Conservation (phyloP, 2,329 filamentous ascomycete genomes). For the Dactylellina cionopaga region DNA sequence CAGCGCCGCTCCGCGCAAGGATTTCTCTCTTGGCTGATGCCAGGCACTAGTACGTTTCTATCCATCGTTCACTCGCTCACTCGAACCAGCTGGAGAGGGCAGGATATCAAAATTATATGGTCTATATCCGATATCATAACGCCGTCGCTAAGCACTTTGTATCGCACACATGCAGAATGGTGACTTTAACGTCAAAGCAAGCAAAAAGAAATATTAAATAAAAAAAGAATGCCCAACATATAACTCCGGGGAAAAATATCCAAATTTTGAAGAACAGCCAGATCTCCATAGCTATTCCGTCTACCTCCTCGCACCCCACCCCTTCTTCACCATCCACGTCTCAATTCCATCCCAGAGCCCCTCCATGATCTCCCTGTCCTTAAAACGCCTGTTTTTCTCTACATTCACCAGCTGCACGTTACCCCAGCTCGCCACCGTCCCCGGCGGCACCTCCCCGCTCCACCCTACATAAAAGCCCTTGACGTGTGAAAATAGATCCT, state of each 20-base stretch:
- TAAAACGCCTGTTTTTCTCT: slow-evolving; percentile 87
- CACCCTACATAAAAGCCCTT: slow-evolving; percentile 90
- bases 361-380: slow-evolving; percentile 93
- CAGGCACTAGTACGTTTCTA: background rate
- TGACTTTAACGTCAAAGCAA: slow-evolving; percentile 10
- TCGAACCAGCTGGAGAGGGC: background rate
- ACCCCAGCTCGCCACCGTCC: slow-evolving; percentile 83
- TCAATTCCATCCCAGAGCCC: slow-evolving; percentile 91
- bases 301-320: slow-evolving; percentile 67
- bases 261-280: background rate
- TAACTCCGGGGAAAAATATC: slow-evolving; percentile 6
- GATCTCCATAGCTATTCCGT: background rate
- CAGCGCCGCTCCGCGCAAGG: background rate
- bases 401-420: slow-evolving; percentile 80
- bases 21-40: background rate
- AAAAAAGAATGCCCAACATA: slow-evolving; percentile 13
- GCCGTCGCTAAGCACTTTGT: slow-evolving; percentile 47
- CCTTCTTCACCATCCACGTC: slow-evolving; percentile 82
- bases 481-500: slow-evolving; percentile 88
- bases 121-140: slow-evolving; percentile 34
- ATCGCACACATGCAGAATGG: slow-evolving; percentile 18
- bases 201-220: too few relatives aligned
- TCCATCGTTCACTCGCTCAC: background rate
- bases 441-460: slow-evolving; percentile 82
- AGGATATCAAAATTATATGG: slow-evolving; percentile 4